Percentiles rank a stretch among this genome's conserved stretches.
These are phyloP conservation scores for Ilex paraguariensis DNA, from an alignment of 305 asterid genomes.

Conservation along the genomic window DNA sequence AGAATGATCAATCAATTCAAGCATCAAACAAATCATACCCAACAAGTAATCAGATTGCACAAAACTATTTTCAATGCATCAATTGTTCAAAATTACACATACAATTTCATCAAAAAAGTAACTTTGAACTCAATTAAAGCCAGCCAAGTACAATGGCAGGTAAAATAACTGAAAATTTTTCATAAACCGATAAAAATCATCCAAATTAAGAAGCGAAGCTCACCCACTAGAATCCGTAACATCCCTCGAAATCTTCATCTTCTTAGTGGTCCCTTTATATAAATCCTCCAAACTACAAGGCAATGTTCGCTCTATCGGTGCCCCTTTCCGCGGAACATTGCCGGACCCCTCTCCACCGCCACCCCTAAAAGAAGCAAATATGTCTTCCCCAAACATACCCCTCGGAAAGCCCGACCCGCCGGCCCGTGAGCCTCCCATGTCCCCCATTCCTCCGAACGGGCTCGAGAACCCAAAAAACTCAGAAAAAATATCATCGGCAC, in stretches of 20 bases:
- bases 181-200: not conserved
- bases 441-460: conserved; percentile 58
- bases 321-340: conserved; percentile 45
- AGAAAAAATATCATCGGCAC: conserved; percentile 70
- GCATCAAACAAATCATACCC: no score
- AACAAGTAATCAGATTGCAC: no score
- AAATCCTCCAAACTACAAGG: conserved; percentile 88
- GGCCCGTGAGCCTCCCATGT: conserved; percentile 46
- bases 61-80: no score
- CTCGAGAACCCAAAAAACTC: conserved; percentile 64
- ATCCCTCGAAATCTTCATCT: conserved; percentile 88
- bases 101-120: no score
- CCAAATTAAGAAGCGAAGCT: conserved; percentile 8
- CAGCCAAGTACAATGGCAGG: no score
- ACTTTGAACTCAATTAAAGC: no score
- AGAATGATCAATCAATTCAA: no score
- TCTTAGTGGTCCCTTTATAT: conserved; percentile 75
- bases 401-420: conserved; percentile 33
- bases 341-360: conserved; percentile 51
- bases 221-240: conserved; percentile 64
- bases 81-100: no score
- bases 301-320: conserved; percentile 59
- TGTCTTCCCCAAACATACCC: conserved; percentile 31
- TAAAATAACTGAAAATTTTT: no score
- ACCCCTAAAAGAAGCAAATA: conserved; percentile 48